phyloP scores from a whole-genome alignment of 2,329 filamentous ascomycete genomes.

The Talaromyces amestolkiae region DNA sequence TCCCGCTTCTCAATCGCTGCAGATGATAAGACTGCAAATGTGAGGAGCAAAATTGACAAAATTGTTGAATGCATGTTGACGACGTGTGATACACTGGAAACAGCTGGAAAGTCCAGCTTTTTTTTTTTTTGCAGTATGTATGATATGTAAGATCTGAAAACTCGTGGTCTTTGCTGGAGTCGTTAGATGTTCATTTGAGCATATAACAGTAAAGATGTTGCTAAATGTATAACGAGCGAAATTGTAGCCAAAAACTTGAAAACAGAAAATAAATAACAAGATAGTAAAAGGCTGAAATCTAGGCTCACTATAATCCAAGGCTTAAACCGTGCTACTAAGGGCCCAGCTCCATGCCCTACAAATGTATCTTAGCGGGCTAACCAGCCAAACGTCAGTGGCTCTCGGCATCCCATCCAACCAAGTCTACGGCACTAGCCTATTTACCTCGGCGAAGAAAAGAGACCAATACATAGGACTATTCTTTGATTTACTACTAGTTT shows the following conservation, averaged over 20 bases:
- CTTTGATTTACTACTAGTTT: too few relatives aligned
- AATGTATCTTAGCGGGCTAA: not conserved
- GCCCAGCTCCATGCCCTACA: not conserved
- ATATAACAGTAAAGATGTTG: not conserved
- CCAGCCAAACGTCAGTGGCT: not conserved
- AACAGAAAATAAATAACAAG: not conserved
- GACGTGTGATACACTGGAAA: not conserved
- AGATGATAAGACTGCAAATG: conserved; percentile 4
- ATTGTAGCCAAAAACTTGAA: not conserved
- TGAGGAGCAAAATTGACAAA: conserved; percentile 4
- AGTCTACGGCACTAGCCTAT: not conserved
- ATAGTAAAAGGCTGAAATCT: not conserved
- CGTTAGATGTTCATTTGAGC: not conserved
- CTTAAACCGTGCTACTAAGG: not conserved
- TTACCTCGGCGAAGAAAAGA: not conserved
- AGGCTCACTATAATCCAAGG: not conserved
- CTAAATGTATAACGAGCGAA: not conserved
- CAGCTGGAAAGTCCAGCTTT: not conserved
- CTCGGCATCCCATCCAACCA: not conserved
- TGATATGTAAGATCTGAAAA: not conserved
- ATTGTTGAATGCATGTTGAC: conserved; percentile 7
- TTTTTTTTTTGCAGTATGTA: not conserved
- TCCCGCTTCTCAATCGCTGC: conserved; percentile 8
- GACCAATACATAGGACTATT: not conserved
- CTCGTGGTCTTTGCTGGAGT: not conserved